These are phyloP conservation scores for Penicillium hordei DNA, from an alignment of 2,329 filamentous ascomycete species.

Conservation along the genomic window DNA sequence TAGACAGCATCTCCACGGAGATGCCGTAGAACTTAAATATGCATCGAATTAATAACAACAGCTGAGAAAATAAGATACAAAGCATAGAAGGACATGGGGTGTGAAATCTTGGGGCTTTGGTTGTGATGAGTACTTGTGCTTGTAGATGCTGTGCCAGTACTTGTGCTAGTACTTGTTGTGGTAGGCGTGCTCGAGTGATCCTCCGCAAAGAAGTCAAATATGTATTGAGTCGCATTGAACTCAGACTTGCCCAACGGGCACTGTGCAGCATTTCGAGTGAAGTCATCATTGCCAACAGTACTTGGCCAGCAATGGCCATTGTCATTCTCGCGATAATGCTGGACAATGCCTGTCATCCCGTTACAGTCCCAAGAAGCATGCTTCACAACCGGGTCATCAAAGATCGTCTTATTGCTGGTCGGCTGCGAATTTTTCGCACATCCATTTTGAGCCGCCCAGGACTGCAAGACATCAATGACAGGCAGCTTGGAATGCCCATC, in stretches of 20 bases:
- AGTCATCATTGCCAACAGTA: slow-evolving; percentile 19
- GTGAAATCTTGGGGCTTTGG: neutral
- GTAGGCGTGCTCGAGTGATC: slow-evolving; percentile 21
- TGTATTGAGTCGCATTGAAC: slow-evolving; percentile 22
- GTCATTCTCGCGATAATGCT: slow-evolving; percentile 20
- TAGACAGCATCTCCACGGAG: neutral
- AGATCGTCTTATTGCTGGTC: slow-evolving; percentile 20
- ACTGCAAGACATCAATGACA: slow-evolving; percentile 20
- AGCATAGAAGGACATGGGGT: neutral
- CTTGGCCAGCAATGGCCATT: slow-evolving; percentile 26
- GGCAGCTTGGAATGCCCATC: slow-evolving; percentile 12
- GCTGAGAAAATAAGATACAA: neutral
- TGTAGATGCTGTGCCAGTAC: neutral
- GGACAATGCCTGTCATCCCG: slow-evolving; percentile 19
- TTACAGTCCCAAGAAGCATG: slow-evolving; percentile 22
- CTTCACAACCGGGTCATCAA: slow-evolving; percentile 16
- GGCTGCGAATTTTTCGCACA: slow-evolving; percentile 14
- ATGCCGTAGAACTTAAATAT: neutral
- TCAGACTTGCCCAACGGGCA: slow-evolving; percentile 18
- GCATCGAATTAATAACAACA: neutral
- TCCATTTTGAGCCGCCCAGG: slow-evolving; percentile 20
- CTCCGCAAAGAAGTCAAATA: slow-evolving; percentile 21
- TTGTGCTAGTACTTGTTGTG: neutral
- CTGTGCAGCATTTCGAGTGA: slow-evolving; percentile 4
- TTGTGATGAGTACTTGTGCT: neutral